phyloP scores from a whole-genome alignment of 2,329 filamentous ascomycete genomes.

The Beauveria sp. region DNA sequence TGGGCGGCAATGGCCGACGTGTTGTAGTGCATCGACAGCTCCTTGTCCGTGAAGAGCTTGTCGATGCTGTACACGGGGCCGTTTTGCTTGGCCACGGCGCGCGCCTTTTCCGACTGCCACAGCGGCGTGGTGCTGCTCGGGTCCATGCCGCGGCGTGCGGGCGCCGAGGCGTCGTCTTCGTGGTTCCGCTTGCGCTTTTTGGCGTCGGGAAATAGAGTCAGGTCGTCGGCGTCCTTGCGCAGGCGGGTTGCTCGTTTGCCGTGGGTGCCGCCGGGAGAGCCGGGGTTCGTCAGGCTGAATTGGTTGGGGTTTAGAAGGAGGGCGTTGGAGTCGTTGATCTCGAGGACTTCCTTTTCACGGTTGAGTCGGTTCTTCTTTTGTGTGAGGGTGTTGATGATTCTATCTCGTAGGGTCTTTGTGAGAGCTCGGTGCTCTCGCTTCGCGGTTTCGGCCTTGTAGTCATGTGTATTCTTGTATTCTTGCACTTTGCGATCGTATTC shows the following conservation, averaged over 20 bases:
- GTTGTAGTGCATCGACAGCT: slow-evolving; percentile 59
- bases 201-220: slow-evolving; percentile 44
- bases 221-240: slow-evolving; percentile 53
- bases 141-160: slow-evolving; percentile 48
- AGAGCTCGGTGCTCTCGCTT: slow-evolving; percentile 54
- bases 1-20: slow-evolving; percentile 54
- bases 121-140: slow-evolving; percentile 51
- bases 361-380: slow-evolving; percentile 57
- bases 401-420: slow-evolving; percentile 54
- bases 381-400: slow-evolving; percentile 58
- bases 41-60: slow-evolving; percentile 64
- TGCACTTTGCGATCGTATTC: slow-evolving; percentile 56
- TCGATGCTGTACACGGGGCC: slow-evolving; percentile 58
- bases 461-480: slow-evolving; percentile 51
- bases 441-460: slow-evolving; percentile 55
- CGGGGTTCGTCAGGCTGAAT: slow-evolving; percentile 57
- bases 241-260: slow-evolving; percentile 56
- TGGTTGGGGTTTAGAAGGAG: slow-evolving; percentile 61
- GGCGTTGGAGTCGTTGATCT: slow-evolving; percentile 59
- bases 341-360: slow-evolving; percentile 60
- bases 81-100: slow-evolving; percentile 45
- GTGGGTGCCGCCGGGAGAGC: slow-evolving; percentile 55
- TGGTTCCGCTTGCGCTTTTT: slow-evolving; percentile 57
- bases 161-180: slow-evolving; percentile 53
- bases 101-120: slow-evolving; percentile 54